Conservation (phyloP, 1,284 basidiomycete species). For the Ganoderma lucidum region DNA sequence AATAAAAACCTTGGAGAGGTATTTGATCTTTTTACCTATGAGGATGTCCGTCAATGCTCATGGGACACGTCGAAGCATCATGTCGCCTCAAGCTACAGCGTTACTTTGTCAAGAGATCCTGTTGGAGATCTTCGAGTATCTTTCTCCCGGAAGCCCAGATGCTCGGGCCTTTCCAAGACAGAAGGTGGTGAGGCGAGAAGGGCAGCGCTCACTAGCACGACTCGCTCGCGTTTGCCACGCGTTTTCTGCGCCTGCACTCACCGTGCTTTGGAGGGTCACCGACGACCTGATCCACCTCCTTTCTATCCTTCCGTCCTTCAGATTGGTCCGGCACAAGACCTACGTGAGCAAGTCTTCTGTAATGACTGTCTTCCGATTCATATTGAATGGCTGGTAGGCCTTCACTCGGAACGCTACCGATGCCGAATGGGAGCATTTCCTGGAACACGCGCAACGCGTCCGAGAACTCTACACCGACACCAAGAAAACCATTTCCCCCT, state of each 20-base stretch:
- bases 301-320: slow-evolving; percentile 1
- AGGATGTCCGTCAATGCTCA: background rate
- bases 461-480: slow-evolving; percentile 2
- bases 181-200: background rate
- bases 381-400: background rate
- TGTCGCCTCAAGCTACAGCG: background rate
- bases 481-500: background rate
- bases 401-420: background rate
- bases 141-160: background rate
- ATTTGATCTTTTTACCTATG: background rate
- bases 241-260: slow-evolving; percentile 9
- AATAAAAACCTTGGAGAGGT: background rate
- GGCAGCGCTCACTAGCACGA: slow-evolving; percentile 6
- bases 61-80: background rate
- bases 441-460: background rate
- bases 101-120: slow-evolving; percentile 12
- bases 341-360: background rate
- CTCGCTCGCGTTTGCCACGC: slow-evolving; percentile 9
- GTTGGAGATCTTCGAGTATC: slow-evolving; percentile 1
- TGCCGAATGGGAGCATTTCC: slow-evolving; percentile 4
- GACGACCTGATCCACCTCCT: slow-evolving; percentile 8
- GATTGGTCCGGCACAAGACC: background rate
- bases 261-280: slow-evolving; percentile 11
- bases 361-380: background rate
- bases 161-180: background rate